These are phyloP conservation scores for Acacia acuminata DNA, from an alignment of 306 rosid species.

Conservation along the genomic window DNA sequence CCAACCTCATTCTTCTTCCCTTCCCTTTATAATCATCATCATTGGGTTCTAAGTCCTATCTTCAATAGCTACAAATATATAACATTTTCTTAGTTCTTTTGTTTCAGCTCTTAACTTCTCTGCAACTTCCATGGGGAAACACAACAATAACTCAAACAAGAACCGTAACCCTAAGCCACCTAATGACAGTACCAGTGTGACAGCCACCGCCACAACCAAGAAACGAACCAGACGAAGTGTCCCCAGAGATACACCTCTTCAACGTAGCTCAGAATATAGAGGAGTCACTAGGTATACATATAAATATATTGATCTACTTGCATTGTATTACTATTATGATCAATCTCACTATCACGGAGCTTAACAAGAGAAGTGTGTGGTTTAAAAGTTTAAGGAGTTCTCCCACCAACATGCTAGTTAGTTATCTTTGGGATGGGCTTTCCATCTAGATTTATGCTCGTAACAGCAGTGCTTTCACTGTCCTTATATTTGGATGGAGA, in stretches of 20 bases:
- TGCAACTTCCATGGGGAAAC: conserved; percentile 47
- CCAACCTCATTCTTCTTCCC: conserved; percentile 18
- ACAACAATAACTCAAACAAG: conserved; percentile 5
- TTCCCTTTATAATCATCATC: conserved; percentile 35
- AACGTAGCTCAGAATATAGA: conserved; percentile 74
- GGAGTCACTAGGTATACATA: conserved; percentile 78
- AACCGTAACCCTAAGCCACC: conserved; percentile 16
- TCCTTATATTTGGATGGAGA: no score
- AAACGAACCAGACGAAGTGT: conserved; percentile 75
- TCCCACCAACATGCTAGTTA: no score
- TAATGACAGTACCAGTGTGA: background rate
- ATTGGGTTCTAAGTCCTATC: background rate
- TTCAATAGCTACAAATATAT: background rate
- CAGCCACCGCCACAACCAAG: conserved; percentile 36
- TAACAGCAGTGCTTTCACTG: no score
- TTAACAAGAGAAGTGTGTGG: no score
- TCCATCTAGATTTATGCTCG: no score
- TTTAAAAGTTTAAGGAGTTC: no score
- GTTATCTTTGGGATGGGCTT: no score
- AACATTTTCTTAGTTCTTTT: background rate
- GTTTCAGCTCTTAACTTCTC: background rate
- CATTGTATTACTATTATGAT: background rate
- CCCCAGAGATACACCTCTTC: conserved; percentile 69
- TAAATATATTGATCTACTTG: background rate
- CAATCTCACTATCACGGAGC: background rate